A percentile compares a stretch with the other conserved stretches of the same genome.
Conservation (phyloP, 106 monocot species). For the Apostasia ramifera region DNA sequence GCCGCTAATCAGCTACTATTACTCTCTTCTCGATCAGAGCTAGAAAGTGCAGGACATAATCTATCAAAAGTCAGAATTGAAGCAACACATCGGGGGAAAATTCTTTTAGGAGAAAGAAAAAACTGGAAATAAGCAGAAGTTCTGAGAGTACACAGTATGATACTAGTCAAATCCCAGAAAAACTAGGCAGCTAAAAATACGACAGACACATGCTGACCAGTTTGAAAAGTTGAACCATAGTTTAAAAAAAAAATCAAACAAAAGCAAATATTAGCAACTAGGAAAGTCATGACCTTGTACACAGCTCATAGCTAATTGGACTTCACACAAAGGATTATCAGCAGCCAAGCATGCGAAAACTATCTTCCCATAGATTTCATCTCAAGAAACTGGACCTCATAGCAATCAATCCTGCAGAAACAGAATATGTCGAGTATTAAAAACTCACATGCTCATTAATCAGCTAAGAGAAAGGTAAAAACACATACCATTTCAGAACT, state of each 20-base stretch:
- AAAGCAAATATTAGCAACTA: not conserved
- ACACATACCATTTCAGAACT: slow-evolving; percentile 27
- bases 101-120: not conserved
- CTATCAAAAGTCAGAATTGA: slow-evolving; percentile 18
- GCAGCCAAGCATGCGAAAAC: not conserved
- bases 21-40: slow-evolving; percentile 16
- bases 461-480: not conserved
- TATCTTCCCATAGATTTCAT: not conserved
- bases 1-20: slow-evolving; percentile 13
- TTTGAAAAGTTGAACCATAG: not conserved
- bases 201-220: not conserved
- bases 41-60: slow-evolving; percentile 22
- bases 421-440: not conserved
- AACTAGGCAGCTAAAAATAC: not conserved
- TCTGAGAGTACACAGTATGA: not conserved
- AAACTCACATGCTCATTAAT: not conserved
- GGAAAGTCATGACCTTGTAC: slow-evolving; percentile 4
- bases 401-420: slow-evolving; percentile 6
- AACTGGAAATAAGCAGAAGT: slow-evolving; percentile 1
- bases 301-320: slow-evolving; percentile 7
- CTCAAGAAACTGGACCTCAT: not conserved
- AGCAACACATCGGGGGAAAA: not conserved
- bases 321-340: slow-evolving; percentile 3
- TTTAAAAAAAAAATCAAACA: not conserved
- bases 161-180: not conserved